phyloP scores from a whole-genome alignment of 2,329 filamentous ascomycete genomes.

The Fonsecaea multimorphosa region DNA sequence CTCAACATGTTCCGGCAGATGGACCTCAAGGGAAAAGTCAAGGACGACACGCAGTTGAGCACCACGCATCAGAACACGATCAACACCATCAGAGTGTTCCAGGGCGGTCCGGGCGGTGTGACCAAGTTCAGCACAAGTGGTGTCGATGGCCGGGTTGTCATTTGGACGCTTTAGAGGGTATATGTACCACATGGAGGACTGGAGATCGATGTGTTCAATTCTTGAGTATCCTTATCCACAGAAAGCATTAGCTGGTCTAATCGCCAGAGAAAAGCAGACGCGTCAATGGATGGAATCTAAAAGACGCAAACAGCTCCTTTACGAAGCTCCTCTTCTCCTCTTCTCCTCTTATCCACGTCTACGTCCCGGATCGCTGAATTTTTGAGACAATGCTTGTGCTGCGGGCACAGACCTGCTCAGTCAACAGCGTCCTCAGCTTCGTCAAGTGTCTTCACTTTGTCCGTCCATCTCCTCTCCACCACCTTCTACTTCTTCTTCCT shows the following conservation, averaged over 20 bases:
- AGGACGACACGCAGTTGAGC: conserved; percentile 91
- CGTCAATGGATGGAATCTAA: not conserved
- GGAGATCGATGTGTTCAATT: not conserved
- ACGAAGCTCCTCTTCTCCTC: not conserved
- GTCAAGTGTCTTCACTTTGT: not conserved
- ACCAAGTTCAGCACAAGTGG: conserved; percentile 86
- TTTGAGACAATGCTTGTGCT: not conserved
- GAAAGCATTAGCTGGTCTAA: not conserved
- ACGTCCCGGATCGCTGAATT: not conserved
- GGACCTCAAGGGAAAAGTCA: conserved; percentile 92
- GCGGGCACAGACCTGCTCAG: not conserved
- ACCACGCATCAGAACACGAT: conserved; percentile 98
- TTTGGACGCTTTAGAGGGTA: conserved; percentile 68
- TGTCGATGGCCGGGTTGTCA: conserved; percentile 80
- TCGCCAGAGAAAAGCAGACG: not conserved
- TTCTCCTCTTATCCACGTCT: not conserved
- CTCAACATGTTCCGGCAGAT: conserved; percentile 99
- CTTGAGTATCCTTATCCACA: not conserved
- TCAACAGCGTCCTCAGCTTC: not conserved
- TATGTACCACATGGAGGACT: not conserved
- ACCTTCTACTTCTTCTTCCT: not conserved
- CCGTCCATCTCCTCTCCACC: not conserved
- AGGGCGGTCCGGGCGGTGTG: conserved; percentile 68
- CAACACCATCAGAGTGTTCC: conserved; percentile 78
- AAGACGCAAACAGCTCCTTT: not conserved